Evolutionary conservation across 192 early-diverging fungal species (phyloP), one percentile per base, ranked within the genome.

Genomic region (Oehlia diaphana): DNA sequence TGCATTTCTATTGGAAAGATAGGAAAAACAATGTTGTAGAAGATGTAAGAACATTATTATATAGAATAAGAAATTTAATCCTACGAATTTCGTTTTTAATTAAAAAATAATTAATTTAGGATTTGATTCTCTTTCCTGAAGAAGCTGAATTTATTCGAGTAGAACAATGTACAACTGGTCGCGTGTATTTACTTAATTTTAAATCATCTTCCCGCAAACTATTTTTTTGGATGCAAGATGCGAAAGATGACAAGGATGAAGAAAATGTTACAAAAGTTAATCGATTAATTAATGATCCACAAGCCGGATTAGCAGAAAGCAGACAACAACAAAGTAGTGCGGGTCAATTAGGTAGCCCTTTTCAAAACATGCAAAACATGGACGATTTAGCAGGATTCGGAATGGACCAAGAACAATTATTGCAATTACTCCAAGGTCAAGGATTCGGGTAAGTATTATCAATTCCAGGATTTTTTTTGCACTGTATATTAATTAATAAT

Each of bases 161-260:
- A 10, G 65, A 72, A 28, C 76, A 89, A 49, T 90, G 89, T 63
- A 85, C 85, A 21, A 89, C 87, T 26, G 94, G 91, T 9, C 92
- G 95, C 74, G 95, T 96, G 0, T 91, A 91, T 79, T 86, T 96
- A 66, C 85, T 96, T 23, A 92, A 91, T 81, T 96, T 95, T 85
- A 90, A 92, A 83, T 91, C 94, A 2, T 94, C 94, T 21, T 88
- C 85, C 72, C 92, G 92, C 84, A 90, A 91, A 37, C 76, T 91
- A 68, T 95, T 96, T 80, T 95, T 93, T 75, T 96, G 95, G 95
- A 89, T 95, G 86, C 95, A 96, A 81, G 89, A 88, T 61, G 79
- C 83, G 7, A 90, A 92, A 64, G 83, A 87, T 21, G 86, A 88
- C 21, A 86, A 85, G 44, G 94, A 94, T 82, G 74, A 83, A 16